Conservation (phyloP, 2,329 filamentous ascomycete species). For the Penicillium crustosum region DNA sequence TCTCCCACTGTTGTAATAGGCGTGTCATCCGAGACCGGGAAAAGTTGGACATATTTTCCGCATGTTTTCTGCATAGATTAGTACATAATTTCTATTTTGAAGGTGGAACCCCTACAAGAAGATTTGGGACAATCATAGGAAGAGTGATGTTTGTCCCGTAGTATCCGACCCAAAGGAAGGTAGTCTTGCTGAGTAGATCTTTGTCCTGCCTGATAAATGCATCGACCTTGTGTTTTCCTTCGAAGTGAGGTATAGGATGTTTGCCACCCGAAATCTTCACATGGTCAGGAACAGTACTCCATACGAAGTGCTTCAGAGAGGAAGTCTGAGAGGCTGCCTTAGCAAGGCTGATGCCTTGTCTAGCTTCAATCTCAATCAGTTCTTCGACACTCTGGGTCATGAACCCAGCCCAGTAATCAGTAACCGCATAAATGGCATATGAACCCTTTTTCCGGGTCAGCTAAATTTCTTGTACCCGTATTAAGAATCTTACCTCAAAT, state of each 20-base stretch:
- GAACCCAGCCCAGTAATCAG: constrained; percentile 45
- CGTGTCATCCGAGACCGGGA: neutral
- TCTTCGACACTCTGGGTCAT: constrained; percentile 28
- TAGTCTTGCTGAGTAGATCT: constrained; percentile 40
- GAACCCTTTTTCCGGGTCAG: neutral
- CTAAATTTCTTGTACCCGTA: neutral
- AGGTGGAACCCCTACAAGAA: constrained; percentile 15
- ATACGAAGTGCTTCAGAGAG: constrained; percentile 48
- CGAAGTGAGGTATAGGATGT: constrained; percentile 43
- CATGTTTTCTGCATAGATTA: neutral
- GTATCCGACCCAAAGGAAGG: constrained; percentile 41
- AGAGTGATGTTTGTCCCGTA: constrained; percentile 38
- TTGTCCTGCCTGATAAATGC: constrained; percentile 40
- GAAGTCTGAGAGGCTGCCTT: constrained; percentile 40
- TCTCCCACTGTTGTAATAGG: neutral
- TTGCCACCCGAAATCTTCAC: constrained; percentile 35
- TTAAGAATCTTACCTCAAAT: neutral
- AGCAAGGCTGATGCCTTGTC: constrained; percentile 46
- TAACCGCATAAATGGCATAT: constrained; percentile 40
- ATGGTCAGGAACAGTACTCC: constrained; percentile 47
- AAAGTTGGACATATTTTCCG: constrained; percentile 1
- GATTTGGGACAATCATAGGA: constrained; percentile 28
- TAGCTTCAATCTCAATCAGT: constrained; percentile 40
- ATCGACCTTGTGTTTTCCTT: constrained; percentile 46
- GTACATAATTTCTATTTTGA: neutral